Evolutionary conservation across 1,284 basidiomycete species (phyloP).

Genomic region (Gymnopus androsaceus): DNA sequence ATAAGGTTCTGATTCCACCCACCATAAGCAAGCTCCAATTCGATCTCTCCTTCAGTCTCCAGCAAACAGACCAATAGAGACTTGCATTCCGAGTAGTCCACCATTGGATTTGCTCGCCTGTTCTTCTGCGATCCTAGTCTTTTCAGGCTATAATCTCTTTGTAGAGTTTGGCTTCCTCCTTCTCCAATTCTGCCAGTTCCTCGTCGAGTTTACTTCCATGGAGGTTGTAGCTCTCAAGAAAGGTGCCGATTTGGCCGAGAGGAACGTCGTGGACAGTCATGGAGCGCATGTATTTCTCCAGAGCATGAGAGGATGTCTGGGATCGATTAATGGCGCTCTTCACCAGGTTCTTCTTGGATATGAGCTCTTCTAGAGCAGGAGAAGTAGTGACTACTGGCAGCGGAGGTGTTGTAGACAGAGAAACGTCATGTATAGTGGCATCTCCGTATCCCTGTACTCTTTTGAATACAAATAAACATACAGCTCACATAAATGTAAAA

Average conservation of each 20-base stretch:
- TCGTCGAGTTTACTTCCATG: slow-evolving; percentile 35
- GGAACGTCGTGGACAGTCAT: slow-evolving; percentile 33
- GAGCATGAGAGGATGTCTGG: slow-evolving; percentile 13
- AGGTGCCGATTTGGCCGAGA: slow-evolving; percentile 28
- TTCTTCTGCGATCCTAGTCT: not conserved
- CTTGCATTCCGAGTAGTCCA: slow-evolving; percentile 25
- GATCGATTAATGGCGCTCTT: slow-evolving; percentile 15
- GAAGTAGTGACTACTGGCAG: slow-evolving; percentile 15
- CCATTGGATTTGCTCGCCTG: not conserved
- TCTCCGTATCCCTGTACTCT: slow-evolving; percentile 32
- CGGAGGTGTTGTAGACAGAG: slow-evolving; percentile 17
- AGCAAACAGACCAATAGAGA: slow-evolving; percentile 35
- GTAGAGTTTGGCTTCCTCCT: slow-evolving; percentile 15
- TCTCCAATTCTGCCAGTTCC: slow-evolving; percentile 25
- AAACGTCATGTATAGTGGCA: slow-evolving; percentile 32
- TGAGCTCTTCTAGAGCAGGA: slow-evolving; percentile 24
- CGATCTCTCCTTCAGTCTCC: slow-evolving; percentile 34
- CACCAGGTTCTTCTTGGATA: slow-evolving; percentile 9
- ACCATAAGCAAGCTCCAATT: slow-evolving; percentile 40
- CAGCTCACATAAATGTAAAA: not conserved
- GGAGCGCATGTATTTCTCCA: slow-evolving; percentile 34
- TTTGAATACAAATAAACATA: not conserved
- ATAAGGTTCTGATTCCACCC: not conserved
- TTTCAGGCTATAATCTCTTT: slow-evolving; percentile 9
- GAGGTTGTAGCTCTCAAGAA: slow-evolving; percentile 34